phyloP scores from a whole-genome alignment of 257 asterid species.

The Eucommia ulmoides region DNA sequence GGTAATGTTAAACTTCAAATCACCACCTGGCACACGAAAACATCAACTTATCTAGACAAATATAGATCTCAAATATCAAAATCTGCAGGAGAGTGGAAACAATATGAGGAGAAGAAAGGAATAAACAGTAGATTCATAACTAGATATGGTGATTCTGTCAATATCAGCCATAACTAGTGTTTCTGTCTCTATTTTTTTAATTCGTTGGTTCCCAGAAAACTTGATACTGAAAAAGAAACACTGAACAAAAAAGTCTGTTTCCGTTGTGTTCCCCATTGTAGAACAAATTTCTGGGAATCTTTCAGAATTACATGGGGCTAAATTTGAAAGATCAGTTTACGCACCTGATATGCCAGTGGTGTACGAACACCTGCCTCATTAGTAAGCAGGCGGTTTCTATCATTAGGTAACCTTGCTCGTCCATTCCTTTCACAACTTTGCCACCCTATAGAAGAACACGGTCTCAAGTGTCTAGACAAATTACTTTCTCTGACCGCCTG shows the following conservation, averaged over 20 bases:
- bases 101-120: too few relatives aligned
- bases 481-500: constrained; percentile 32
- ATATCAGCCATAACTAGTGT: too few relatives aligned
- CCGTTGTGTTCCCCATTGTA: too few relatives aligned
- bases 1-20: too few relatives aligned
- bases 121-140: too few relatives aligned
- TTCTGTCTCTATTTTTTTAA: too few relatives aligned
- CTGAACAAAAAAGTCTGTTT: not conserved
- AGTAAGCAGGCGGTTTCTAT: constrained; percentile 34
- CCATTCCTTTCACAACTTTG: constrained; percentile 34
- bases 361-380: constrained; percentile 35
- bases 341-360: constrained; percentile 46
- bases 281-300: too few relatives aligned
- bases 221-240: not conserved
- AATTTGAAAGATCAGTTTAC: constrained; percentile 5
- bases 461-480: constrained; percentile 36
- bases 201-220: not conserved
- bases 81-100: too few relatives aligned
- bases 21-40: too few relatives aligned
- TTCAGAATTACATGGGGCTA: not conserved
- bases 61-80: too few relatives aligned
- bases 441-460: constrained; percentile 27
- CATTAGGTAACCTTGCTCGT: constrained; percentile 30
- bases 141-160: too few relatives aligned
- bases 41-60: too few relatives aligned